These are phyloP conservation scores for Cryptosporidium parvum DNA, from an alignment of 169 alveolate species.

Conservation along the genomic window DNA sequence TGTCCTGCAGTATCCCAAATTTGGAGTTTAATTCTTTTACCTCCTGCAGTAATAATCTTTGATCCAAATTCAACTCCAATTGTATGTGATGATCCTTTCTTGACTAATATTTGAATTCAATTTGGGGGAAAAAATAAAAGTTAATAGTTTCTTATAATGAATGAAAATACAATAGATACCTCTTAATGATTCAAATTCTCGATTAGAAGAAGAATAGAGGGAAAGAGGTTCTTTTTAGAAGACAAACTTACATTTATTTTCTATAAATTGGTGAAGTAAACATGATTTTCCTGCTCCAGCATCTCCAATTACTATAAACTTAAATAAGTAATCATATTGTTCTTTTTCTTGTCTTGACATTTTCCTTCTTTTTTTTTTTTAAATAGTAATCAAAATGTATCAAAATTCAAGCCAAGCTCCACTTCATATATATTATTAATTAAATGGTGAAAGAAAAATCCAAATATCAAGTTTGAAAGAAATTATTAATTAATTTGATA, in stretches of 20 bases:
- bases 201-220: too few species aligned
- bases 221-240: not conserved
- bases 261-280: conserved; percentile 82
- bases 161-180: not conserved
- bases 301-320: conserved; percentile 82
- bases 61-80: conserved; percentile 87
- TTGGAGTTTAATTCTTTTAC: conserved; percentile 85
- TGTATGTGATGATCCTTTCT: conserved; percentile 85
- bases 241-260: conserved; percentile 78
- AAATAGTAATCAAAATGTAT: not conserved
- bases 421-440: not conserved
- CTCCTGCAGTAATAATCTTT: conserved; percentile 78
- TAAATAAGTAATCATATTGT: conserved; percentile 82
- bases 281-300: conserved; percentile 84
- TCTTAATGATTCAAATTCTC: not conserved
- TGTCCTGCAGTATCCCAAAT: conserved; percentile 94
- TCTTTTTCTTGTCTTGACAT: conserved; percentile 76
- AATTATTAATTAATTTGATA: not conserved
- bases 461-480: not conserved
- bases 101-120: conserved; percentile 45
- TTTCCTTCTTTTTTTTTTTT: not conserved
- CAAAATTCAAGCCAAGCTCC: not conserved
- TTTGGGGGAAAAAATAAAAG: not conserved
- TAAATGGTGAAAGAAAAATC: not conserved
- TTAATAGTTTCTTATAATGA: not conserved